Evolutionary conservation across 176 grass and related monocot genomes (phyloP).

Genomic region (Oryza coarctata): DNA sequence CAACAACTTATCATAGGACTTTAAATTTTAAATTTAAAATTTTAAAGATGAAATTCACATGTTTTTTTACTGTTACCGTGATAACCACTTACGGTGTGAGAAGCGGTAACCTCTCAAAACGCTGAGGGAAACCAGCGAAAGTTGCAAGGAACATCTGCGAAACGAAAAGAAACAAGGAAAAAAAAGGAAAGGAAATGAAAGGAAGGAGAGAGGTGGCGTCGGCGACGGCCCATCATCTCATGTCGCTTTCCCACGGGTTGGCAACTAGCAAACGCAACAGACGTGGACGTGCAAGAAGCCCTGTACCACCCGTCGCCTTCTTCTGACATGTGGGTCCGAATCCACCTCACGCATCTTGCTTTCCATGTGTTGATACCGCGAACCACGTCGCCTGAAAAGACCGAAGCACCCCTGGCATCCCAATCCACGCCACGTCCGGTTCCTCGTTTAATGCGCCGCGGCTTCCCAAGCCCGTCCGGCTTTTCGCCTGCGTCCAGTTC

Average conservation of each 20-base stretch:
- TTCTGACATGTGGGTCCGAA: fast-evolving
- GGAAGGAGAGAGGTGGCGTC: not conserved
- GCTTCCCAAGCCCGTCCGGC: no score
- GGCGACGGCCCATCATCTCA: not conserved
- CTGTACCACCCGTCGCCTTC: not conserved
- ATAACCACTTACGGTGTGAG: no score
- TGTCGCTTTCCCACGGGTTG: not conserved
- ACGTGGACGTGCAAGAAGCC: constrained; percentile 22
- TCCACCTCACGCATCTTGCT: fast-evolving
- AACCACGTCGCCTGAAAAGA: not conserved
- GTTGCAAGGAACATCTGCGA: not conserved
- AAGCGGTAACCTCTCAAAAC: no score
- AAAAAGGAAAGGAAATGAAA: not conserved
- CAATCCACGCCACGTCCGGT: not conserved
- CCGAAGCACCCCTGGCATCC: not conserved
- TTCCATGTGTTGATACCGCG: not conserved
- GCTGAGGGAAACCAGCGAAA: no score
- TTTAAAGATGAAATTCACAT: no score
- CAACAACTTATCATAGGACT: no score
- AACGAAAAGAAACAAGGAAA: not conserved
- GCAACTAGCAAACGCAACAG: not conserved
- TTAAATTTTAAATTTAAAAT: no score
- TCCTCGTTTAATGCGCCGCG: constrained; percentile 9
- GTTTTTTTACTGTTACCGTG: no score
- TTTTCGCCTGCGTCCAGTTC: not conserved